Evolutionary conservation across 2,329 filamentous ascomycete genomes (phyloP), one percentile per base, ranked within the genome.

Genomic region (Ophiostoma australiae): DNA sequence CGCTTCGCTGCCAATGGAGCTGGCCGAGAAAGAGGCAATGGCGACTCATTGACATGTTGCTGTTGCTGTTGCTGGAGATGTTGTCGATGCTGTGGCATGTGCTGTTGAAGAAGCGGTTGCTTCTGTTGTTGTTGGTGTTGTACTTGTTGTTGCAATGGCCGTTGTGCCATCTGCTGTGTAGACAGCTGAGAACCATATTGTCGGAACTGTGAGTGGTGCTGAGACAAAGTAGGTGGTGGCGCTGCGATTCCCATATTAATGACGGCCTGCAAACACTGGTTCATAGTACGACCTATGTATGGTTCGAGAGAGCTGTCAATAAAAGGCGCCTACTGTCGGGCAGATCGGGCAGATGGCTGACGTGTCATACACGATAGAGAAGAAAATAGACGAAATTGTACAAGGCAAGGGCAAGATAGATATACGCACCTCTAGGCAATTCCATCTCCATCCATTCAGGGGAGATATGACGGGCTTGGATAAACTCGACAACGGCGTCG

Each of bases 401-500:
- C 6, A 39, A 39, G 27, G 37, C 6, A 48, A 20, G 44, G 8
- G 17, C 17, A 20, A 65, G 61, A 15, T n/a, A 31, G 3, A 67
- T 41, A 44, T 41, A 63, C 71, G 27, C 17, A 80, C 79, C 79
- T 70, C 76, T 72, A 37, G 79, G 79, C 61, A 80, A 73, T 71
- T 79, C 78, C 78, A 80, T 80, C 31, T 75, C 74, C 52, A 76
- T 70, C 79, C 79, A 80, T 73, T 80, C 75, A 44, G 79, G 77
- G 63, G 76, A 72, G 23, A 80, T 74, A 13, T 74, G 74, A 67
- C 76, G 75, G 35, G 72, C 65, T 69, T 77, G 82, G 74, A 87
- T 80, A 72, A 88, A 86, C 15, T 79, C 78, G 27, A 82, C 81
- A 39, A 88, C 77, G 23, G 77, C 77, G 13, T 79, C 76, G 33